These are phyloP conservation scores for Exophiala sideris DNA, from an alignment of 2,329 filamentous ascomycete genomes.

Conservation along the genomic window DNA sequence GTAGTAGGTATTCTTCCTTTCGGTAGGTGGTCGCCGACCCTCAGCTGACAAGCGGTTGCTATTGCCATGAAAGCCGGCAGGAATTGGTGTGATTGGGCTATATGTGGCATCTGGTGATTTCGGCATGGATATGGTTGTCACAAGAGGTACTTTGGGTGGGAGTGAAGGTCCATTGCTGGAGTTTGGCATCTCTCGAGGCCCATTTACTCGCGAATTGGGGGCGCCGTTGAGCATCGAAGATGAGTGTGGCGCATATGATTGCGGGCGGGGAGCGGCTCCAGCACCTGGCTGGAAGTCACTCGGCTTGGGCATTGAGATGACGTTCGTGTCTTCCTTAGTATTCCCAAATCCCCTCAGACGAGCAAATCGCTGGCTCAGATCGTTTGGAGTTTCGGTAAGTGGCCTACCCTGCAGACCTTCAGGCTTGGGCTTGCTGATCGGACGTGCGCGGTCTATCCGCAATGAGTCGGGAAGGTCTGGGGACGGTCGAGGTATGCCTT, in stretches of 20 bases:
- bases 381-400: conserved; percentile 20
- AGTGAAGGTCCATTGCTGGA: conserved; percentile 31
- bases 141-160: conserved; percentile 43
- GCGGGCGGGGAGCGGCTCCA: conserved; percentile 7
- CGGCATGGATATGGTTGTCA: conserved; percentile 38
- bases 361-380: conserved; percentile 28
- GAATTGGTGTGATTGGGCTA: conserved; percentile 43
- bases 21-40: conserved; percentile 35
- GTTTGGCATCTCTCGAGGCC: conserved; percentile 42
- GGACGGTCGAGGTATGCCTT: conserved; percentile 1
- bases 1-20: conserved; percentile 30
- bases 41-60: conserved; percentile 42
- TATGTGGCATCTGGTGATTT: conserved; percentile 49
- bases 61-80: conserved; percentile 37
- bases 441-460: conserved; percentile 21
- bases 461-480: conserved; percentile 20
- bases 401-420: conserved; percentile 25
- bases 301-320: conserved; percentile 23
- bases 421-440: conserved; percentile 26
- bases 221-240: conserved; percentile 26
- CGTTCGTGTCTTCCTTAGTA: conserved; percentile 2
- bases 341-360: conserved; percentile 24
- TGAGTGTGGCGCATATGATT: conserved; percentile 26
- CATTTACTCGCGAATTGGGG: conserved; percentile 35
- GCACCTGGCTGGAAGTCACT: conserved; percentile 20